Base-by-base conservation (phyloP, 331 rosid genomes). In the Quercus tomentella region DNA sequence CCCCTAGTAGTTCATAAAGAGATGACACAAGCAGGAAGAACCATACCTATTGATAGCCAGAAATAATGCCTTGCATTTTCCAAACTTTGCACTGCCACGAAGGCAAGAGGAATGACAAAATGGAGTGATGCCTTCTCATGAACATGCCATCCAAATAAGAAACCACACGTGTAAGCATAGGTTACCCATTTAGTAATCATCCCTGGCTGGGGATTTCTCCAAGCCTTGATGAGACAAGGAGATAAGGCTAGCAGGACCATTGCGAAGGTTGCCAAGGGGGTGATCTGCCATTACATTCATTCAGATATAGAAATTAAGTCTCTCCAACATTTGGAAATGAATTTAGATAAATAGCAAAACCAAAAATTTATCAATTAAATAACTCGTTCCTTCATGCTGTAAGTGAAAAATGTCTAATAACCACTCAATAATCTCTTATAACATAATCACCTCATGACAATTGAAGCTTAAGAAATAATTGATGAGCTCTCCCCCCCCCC, bases 101-200 rank as follows among this genome's bases (percentile, higher is more conserved):
- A 56, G 45, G 94, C 91, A 18, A 95, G 90, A 20, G 96, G 97
- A 77, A 92, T 90, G 58, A 95, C 96, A 83, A 95, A 93, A 85
- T 95, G 93, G 70, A 95, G 93, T 30, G 96, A 88, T 78, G 97
- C 99, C 84, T 90, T 90, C 84, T 95, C 99, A 78, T 95, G 99
- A 61, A 93, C 97, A 77, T 95, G 99, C 99, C 99, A 95, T 75
- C 98, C 98, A 79, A 92, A 92, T 54, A 95, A 76, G 87, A 92
- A 94, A 52, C 98, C 97, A 77, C 97, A 92, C 23, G 91, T 88
- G 87, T 90, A 95, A 77, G 97, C 93, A 89, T 92, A 95, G 81
- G 96, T 88, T 85, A 93, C 75, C 94, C 97, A 95, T 89, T 97
- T 90, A 14, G 84, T 83, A 72, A 92, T 88, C 97, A 82, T 87